Base-by-base conservation (phyloP, 2,329 filamentous ascomycete genomes). In the Stromatinia cepivora region DNA sequence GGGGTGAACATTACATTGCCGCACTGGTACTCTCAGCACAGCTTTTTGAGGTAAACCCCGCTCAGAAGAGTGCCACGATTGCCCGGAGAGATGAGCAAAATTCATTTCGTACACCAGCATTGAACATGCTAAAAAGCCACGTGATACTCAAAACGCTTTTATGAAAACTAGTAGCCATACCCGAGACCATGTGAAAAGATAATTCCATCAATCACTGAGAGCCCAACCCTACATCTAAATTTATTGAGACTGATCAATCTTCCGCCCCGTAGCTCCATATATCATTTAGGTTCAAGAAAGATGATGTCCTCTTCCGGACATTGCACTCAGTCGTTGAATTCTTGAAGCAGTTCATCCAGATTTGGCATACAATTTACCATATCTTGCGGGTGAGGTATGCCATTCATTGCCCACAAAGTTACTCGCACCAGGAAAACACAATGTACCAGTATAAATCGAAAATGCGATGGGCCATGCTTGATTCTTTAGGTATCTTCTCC, bases 401-500 rank as follows among this genome's bases (percentile, higher is more conserved):
- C 28, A 3, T 20, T n/a, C 61, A 63, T 25, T 50, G 6, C 9
- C n/a, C 45, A 28, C n/a, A 4, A 3, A 42, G 6, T 39, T 11
- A 22, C 39, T 52, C 61, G 46, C 15, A 64, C 11, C 31, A 28
- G 9, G 22, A 36, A n/a, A n/a, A 22, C 13, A 39, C 22, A 25
- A 13, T 2, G 22, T 20, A 39, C 6, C 22, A 25, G 34, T 52
- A 64, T 22, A 17, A 7, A 52, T 39, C 6, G n/a, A 64, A 17
- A 42, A 22, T 22, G 46, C 9, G 46, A 52, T 42, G 52, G n/a
- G 45, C 1, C n/a, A 52, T 39, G 46, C 46, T 64, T 64, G 22
- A 39, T 64, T 64, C 34, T 22, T 58, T 64, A 64, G 61, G 61
- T 64, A 64, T 39, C 34, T 39, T 34, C 34, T 64, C 61, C 61